Conservation (phyloP, 1,284 basidiomycete species). For the Rhodofomes roseus region DNA sequence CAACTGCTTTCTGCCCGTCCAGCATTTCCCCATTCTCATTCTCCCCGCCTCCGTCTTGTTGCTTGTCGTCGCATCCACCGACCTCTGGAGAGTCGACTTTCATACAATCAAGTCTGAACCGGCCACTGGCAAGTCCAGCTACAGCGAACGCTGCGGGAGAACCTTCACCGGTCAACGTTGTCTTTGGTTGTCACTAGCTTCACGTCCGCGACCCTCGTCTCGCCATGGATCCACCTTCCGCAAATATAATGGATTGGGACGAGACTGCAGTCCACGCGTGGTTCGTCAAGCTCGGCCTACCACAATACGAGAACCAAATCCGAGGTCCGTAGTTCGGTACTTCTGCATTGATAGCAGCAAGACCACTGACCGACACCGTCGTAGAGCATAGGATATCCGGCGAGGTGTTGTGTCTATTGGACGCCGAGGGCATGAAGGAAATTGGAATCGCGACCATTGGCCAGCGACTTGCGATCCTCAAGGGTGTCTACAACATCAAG, state of each 20-base stretch:
- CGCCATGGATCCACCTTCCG: slow-evolving; percentile 34
- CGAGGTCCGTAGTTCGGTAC: slow-evolving; percentile 45
- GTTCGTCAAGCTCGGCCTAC: slow-evolving; percentile 71
- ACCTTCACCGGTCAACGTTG: neutral
- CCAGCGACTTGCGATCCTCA: slow-evolving; percentile 84
- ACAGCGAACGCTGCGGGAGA: neutral
- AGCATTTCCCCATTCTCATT: neutral
- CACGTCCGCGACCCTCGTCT: slow-evolving; percentile 9
- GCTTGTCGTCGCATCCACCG: neutral
- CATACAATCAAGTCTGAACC: neutral
- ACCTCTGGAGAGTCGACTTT: neutral
- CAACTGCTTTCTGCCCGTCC: neutral
- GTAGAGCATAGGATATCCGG: slow-evolving; percentile 85
- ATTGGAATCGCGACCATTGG: slow-evolving; percentile 84
- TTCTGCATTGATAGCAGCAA: slow-evolving; percentile 11
- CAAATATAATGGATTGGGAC: slow-evolving; percentile 74
- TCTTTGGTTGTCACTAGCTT: slow-evolving; percentile 10
- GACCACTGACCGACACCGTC: slow-evolving; percentile 9
- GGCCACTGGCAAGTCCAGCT: neutral
- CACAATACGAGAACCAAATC: slow-evolving; percentile 76
- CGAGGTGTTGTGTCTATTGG: slow-evolving; percentile 80
- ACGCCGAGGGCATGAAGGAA: slow-evolving; percentile 79
- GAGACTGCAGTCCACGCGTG: slow-evolving; percentile 78
- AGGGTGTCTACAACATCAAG: slow-evolving; percentile 87
- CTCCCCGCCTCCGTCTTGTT: neutral